Base-by-base conservation (phyloP, 257 asterid genomes). In the Ilex asprella region DNA sequence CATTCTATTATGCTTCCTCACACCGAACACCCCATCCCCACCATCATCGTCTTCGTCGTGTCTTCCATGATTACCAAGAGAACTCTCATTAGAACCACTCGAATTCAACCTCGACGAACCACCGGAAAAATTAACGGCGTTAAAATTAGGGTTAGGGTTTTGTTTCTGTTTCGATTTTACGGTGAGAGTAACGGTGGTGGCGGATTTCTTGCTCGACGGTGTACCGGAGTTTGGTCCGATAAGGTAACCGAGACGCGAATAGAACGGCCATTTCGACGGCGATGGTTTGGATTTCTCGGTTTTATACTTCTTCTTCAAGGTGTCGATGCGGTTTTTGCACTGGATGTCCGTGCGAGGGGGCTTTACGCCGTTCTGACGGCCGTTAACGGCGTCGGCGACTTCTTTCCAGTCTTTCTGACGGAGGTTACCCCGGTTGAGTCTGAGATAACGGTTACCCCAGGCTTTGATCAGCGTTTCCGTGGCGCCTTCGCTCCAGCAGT, bases 401-500 rank as follows among this genome's bases (percentile, higher is more conserved):
- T 83, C 86, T 70, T 71, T 81, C 91, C 95, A 81, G 59, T 83
- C 94, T 74, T 83, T 81, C 76, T 73, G 86, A 12, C 90, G 90
- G 74, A 86, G 83, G 66, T 83, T 83, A 2, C 94, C 94, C 7
- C 94, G 84, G 59, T 81, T 86, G 9, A 86, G 86, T 58, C 75
- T 80, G 76, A 86, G 0, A 73, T 79, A 86, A 8, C 91, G 86
- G n/a, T 75, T 74, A 1, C 91, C 88, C 91, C 95, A 86, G 5
- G 88, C 78, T 55, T 86, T 85, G 11, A 86, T 83, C 14, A 83
- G 80, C 66, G 86, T 74, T 3, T 78, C 67, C n/a, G 95, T 86
- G 2, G 88, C 88, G 63, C 84, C 95, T 78, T 83, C 91, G 78
- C 91, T 79, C 95, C 88, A 83, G 39, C 91, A 86, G 64, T 83